Percentiles rank a stretch among this genome's conserved stretches.
Conservation (phyloP, 169 alveolate genomes). For the Babesia sp. region DNA sequence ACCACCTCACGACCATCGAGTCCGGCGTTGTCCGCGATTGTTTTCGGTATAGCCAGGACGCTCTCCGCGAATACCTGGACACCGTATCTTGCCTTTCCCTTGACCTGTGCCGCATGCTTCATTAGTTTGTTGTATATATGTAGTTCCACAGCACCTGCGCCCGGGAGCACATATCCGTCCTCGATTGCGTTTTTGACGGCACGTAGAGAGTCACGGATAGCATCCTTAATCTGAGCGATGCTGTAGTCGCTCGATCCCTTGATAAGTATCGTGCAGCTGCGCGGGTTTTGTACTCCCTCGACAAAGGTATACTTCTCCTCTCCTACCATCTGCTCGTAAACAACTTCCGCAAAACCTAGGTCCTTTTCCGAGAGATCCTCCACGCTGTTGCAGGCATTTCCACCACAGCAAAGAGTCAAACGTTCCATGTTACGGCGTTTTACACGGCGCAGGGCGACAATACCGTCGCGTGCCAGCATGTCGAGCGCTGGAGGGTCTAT, state of each 20-base stretch:
- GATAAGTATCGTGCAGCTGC: conserved; percentile 94
- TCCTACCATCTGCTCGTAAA: conserved; percentile 92
- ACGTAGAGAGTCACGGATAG: conserved; percentile 96
- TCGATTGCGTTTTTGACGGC: conserved; percentile 95
- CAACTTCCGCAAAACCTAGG: conserved; percentile 96
- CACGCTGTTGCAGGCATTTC: conserved; percentile 95
- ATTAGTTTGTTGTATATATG: conserved; percentile 87
- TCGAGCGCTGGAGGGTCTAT: conserved; percentile 99
- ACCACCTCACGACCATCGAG: conserved; percentile 91
- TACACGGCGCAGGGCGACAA: conserved; percentile 95
- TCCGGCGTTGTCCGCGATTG: conserved; percentile 96
- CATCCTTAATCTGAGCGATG: conserved; percentile 93
- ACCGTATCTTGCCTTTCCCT: conserved; percentile 95
- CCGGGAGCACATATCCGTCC: conserved; percentile 94
- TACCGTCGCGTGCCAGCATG: conserved; percentile 97
- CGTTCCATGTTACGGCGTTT: conserved; percentile 98
- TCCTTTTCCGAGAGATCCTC: conserved; percentile 94
- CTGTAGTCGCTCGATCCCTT: conserved; percentile 98
- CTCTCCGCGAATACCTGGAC: conserved; percentile 96
- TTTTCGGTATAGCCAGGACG: conserved; percentile 90
- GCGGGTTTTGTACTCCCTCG: conserved; percentile 95
- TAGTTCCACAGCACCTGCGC: conserved; percentile 98
- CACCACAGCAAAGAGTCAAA: conserved; percentile 97
- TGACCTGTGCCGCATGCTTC: conserved; percentile 65
- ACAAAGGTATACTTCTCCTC: conserved; percentile 98